Conservation (phyloP, 2,329 filamentous ascomycete genomes). For the Phyllosticta citrichinensis region DNA sequence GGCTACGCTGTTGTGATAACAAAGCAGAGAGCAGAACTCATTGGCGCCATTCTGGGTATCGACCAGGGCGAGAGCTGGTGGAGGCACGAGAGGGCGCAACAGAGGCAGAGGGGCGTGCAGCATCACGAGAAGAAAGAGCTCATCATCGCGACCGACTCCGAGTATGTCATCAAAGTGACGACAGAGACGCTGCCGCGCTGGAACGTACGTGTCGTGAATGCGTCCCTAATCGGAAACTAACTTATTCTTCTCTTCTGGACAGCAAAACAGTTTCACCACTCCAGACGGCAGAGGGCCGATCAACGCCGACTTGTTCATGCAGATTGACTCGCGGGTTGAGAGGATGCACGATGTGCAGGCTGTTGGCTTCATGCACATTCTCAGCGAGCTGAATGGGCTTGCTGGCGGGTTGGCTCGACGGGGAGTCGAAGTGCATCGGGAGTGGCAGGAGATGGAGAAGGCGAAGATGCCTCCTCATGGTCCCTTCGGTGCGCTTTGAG, state of each 20-base stretch:
- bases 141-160: not conserved
- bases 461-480: too few species aligned
- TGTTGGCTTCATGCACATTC: not conserved
- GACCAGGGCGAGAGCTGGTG: not conserved
- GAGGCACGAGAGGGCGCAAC: not conserved
- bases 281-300: not conserved
- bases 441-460: too few species aligned
- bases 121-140: not conserved
- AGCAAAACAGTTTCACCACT: not conserved
- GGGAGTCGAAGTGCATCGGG: not conserved
- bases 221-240: too few species aligned
- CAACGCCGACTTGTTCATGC: not conserved
- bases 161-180: not conserved
- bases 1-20: not conserved
- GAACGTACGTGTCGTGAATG: not conserved
- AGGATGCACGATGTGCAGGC: not conserved
- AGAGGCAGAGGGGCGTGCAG: not conserved
- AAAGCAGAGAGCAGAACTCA: not conserved
- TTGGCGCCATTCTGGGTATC: not conserved
- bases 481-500: too few species aligned
- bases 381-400: not conserved
- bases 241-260: too few species aligned
- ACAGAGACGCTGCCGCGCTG: not conserved
- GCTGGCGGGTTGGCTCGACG: not conserved
- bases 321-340: not conserved